Evolutionary conservation across 179 eudicot genomes (phyloP), one percentile per base, ranked within the genome.

Genomic region (Patellifolia procumbens): DNA sequence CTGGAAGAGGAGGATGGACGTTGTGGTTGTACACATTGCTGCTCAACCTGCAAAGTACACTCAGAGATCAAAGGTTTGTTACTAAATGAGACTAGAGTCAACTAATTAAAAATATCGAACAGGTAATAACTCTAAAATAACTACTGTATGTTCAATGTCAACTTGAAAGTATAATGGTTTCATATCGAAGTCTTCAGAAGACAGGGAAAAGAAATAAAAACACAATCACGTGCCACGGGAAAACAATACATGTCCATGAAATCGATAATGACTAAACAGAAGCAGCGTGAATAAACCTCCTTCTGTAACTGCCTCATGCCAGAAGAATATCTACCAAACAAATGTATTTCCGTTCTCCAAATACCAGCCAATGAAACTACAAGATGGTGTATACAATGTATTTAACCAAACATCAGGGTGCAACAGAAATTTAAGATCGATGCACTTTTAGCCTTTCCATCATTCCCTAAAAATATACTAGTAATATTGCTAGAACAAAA

Each of bases 1-100:
- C 97, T 60, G 97, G 97, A 42, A 91, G 89, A 13, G 97, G 97
- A 48, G 92, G 92, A 67, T 86, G 85, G 42, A 74, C 78, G 63
- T 88, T 87, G 76, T 89, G 82, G 78, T 85, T 86, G 81, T 89
- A 86, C 9, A 83, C 65, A 72, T 86, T 86, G 72, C 77, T 62
- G 37, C 69, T 37, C 39, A 69, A 52, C 52, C 70, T 75, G 75
- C 73, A 60, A 17, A 34, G 26, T 32, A 46, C 72, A 53, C 62
- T 52, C 66, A 42, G 19, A 61, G 19, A 45, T 58, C 32, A 58
- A 28, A 58, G 28, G 29, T 61, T 74, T 26, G 68, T 31, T 16
- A 73, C 15, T 19, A 26, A 59, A 8, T 3, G 58, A 52, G 58
- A 20, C 22, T 52, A 46, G 17, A 46, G 4, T 46, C 17, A 46